phyloP scores from a whole-genome alignment of 768 basidiomycete species.

The Suillus plorans region DNA sequence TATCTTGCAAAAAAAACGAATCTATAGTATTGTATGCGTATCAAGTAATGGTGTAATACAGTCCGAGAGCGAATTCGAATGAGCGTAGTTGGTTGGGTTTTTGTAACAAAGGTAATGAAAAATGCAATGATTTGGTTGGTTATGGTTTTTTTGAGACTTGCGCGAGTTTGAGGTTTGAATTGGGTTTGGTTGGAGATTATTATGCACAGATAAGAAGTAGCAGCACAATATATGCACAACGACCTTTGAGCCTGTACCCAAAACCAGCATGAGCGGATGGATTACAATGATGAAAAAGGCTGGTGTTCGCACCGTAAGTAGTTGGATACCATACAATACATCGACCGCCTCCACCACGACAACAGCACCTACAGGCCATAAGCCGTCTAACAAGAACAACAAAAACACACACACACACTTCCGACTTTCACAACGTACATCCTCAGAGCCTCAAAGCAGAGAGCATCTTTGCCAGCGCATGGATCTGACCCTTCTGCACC shows the following conservation, averaged over 20 bases:
- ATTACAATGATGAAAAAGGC: slow-evolving; percentile 21
- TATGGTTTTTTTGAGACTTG: slow-evolving; percentile 12
- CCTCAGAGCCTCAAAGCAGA: slow-evolving; percentile 67
- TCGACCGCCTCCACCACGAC: slow-evolving; percentile 27
- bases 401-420: slow-evolving; percentile 7
- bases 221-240: not conserved
- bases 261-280: slow-evolving; percentile 22
- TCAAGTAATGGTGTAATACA: not conserved
- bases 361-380: slow-evolving; percentile 20
- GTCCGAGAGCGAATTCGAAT: not conserved
- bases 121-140: slow-evolving; percentile 5
- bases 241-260: not conserved
- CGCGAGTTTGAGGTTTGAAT: not conserved
- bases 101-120: not conserved
- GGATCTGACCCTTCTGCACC: slow-evolving; percentile 88
- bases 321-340: slow-evolving; percentile 56
- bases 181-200: not conserved
- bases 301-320: slow-evolving; percentile 41
- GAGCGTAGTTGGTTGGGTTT: not conserved
- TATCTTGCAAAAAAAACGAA: no score
- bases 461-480: slow-evolving; percentile 88
- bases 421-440: slow-evolving; percentile 5
- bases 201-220: not conserved
- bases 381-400: slow-evolving; percentile 4
- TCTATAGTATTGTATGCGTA: not conserved